These are phyloP conservation scores for Bryoerythrophyllum caledonicum DNA, from an alignment of 225 moss, liverwort and hornwort genomes.

Conservation along the genomic window DNA sequence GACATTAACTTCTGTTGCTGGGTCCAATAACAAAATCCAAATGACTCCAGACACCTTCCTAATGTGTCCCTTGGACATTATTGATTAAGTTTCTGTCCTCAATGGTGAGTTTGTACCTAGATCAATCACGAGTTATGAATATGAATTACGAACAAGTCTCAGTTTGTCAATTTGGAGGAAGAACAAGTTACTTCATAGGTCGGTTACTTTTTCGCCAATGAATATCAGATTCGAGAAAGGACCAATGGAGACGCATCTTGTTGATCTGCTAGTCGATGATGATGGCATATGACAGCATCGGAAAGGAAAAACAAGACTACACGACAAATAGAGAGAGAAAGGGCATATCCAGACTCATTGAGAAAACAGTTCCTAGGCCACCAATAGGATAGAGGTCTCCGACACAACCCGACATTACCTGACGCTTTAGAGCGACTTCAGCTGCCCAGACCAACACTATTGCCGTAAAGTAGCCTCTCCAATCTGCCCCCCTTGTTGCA, in stretches of 20 bases:
- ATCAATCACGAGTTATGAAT: too few species aligned
- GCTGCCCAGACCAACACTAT: conserved; percentile 14
- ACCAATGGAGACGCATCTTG: conserved; percentile 16
- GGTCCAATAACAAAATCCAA: background rate
- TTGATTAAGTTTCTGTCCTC: background rate
- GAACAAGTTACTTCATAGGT: conserved; percentile 3
- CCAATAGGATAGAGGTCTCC: conserved; percentile 29
- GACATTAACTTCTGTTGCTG: background rate
- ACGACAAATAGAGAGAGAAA: conserved; percentile 3
- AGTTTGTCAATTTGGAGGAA: background rate
- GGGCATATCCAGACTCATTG: background rate
- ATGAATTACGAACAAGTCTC: background rate
- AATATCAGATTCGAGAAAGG: conserved; percentile 19
- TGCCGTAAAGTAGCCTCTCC: conserved; percentile 16
- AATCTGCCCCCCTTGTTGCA: background rate
- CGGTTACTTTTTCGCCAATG: conserved; percentile 22
- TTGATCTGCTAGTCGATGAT: conserved; percentile 11
- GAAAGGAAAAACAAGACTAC: background rate
- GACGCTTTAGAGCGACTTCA: conserved; percentile 38
- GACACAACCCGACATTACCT: conserved; percentile 41
- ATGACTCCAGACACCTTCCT: background rate
- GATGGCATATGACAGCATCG: conserved; percentile 6
- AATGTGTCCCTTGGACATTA: background rate
- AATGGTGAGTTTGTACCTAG: background rate
- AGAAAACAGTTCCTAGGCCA: conserved; percentile 6